Conservation (phyloP, 148 eudicot species). For the Chenopodium formosanum region DNA sequence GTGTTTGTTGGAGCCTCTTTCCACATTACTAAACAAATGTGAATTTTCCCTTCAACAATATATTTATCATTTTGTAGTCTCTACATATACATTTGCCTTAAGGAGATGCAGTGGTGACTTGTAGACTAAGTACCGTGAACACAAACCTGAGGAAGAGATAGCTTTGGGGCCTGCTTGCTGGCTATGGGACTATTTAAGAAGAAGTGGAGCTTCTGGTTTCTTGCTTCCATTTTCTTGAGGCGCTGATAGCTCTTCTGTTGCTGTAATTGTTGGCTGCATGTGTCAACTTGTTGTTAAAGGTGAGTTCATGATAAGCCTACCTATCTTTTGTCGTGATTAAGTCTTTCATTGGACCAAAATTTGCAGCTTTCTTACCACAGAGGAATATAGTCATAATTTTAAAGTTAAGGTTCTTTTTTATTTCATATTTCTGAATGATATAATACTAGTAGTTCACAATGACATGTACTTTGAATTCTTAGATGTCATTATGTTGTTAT, state of each 20-base stretch:
- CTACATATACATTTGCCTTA: neutral
- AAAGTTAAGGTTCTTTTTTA: neutral
- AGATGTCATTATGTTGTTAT: neutral
- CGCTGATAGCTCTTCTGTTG: constrained; percentile 99
- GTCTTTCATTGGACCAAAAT: neutral
- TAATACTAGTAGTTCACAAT: neutral
- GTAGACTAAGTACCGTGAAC: constrained; percentile 82
- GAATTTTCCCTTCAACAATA: neutral
- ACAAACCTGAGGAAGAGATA: constrained; percentile 84
- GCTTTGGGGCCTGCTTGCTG: constrained; percentile 98
- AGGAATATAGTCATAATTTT: neutral
- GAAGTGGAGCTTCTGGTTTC: constrained; percentile 99
- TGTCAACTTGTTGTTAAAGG: constrained; percentile 98
- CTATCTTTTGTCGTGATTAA: neutral
- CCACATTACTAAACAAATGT: neutral
- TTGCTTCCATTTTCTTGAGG: constrained; percentile 98
- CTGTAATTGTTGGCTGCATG: constrained; percentile 98
- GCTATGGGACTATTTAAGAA: constrained; percentile 97
- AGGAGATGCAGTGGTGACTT: constrained; percentile 31
- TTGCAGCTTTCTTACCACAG: neutral
- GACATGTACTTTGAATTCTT: neutral
- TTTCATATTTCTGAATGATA: neutral
- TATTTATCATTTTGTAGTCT: neutral
- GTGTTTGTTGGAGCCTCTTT: neutral
- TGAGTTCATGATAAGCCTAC: constrained; percentile 21